Conservation (phyloP, 352 stramenopile genomes). For the Plasmopara muralis region DNA sequence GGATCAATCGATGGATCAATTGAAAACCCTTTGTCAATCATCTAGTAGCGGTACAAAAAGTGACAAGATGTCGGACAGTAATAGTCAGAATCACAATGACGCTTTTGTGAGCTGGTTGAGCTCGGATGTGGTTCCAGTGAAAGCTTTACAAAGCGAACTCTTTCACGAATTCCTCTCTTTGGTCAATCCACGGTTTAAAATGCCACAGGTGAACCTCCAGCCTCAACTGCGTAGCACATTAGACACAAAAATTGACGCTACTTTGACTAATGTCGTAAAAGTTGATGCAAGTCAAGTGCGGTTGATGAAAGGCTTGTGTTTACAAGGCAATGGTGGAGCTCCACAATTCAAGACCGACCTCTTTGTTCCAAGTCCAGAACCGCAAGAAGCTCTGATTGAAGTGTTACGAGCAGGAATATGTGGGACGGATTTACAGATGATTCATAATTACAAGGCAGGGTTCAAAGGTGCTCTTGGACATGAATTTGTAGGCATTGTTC, state of each 20-base stretch:
- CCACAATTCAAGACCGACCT: slow-evolving; percentile 32
- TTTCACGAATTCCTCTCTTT: slow-evolving; percentile 34
- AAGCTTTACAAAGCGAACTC: slow-evolving; percentile 27
- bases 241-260: slow-evolving; percentile 7
- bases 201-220: slow-evolving; percentile 32
- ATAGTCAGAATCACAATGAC: slow-evolving; percentile 16
- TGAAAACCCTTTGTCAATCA: slow-evolving; percentile 6
- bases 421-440: slow-evolving; percentile 67
- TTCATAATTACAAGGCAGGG: slow-evolving; percentile 64
- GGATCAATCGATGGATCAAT: slow-evolving; percentile 13
- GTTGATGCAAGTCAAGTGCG: slow-evolving; percentile 10
- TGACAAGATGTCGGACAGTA: slow-evolving; percentile 17
- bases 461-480: slow-evolving; percentile 75
- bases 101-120: slow-evolving; percentile 39
- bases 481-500: slow-evolving; percentile 87
- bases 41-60: slow-evolving; percentile 15
- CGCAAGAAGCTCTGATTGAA: slow-evolving; percentile 47
- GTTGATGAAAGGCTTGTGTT: slow-evolving; percentile 46
- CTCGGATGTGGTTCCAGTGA: slow-evolving; percentile 42
- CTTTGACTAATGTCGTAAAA: not conserved
- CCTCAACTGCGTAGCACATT: slow-evolving; percentile 14
- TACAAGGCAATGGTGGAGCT: slow-evolving; percentile 28
- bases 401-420: slow-evolving; percentile 65
- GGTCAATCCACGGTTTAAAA: slow-evolving; percentile 34
- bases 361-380: slow-evolving; percentile 26